Base-by-base conservation (phyloP, 2,329 filamentous ascomycete species). In the Fusarium liriodendri region DNA sequence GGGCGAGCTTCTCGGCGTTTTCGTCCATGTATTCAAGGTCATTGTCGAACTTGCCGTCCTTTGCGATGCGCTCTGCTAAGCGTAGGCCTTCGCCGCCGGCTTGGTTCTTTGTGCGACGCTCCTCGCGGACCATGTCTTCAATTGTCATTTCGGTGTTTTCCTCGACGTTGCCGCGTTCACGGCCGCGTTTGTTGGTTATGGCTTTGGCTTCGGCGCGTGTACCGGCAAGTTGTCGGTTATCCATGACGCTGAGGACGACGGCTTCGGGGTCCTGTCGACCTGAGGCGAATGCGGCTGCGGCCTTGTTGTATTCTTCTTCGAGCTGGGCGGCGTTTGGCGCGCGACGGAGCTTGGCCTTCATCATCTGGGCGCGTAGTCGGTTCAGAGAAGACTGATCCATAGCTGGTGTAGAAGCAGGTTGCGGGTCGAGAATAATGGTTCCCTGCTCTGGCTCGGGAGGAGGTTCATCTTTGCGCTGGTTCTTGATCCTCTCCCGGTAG, bases 11-110 rank as follows among this genome's bases (percentile, higher is more conserved):
- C 61, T 91, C 89, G 18, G 97, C 97, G 79, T 99, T 98, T 77
- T 98, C 97, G 81, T 99, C 96, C 88, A 98, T 93, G 84, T 99
- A 99, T 63, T 99, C 96, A 29, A 99, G 90, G 81, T 97, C 93
- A 79, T 97, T 91, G 85, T 95, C 92, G 81, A 97, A 99, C 80
- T 95, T 97, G 58, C 85, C 90, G 82, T 99, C 97, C 80, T 97
- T 97, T 63, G 95, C 94, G 76, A 99, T 99, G 69, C 95, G 91
- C 81, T 98, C 95, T 4, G 97, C 97, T 35, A 98, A 89, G 5
- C 94, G 90, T 76, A 92, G 87, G 1, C 94, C 94, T 80, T 98
- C 95, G 62, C 95, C 95, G 47, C 94, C 94, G 5, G 87, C 86
- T 78, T 94, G 91, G 18, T 92, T 92, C 67, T 91, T 92, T 6